Percentiles rank a stretch among this genome's conserved stretches.
These are phyloP conservation scores for Parasitella parasitica DNA, from an alignment of 371 early-diverging fungal genomes.

Conservation along the genomic window DNA sequence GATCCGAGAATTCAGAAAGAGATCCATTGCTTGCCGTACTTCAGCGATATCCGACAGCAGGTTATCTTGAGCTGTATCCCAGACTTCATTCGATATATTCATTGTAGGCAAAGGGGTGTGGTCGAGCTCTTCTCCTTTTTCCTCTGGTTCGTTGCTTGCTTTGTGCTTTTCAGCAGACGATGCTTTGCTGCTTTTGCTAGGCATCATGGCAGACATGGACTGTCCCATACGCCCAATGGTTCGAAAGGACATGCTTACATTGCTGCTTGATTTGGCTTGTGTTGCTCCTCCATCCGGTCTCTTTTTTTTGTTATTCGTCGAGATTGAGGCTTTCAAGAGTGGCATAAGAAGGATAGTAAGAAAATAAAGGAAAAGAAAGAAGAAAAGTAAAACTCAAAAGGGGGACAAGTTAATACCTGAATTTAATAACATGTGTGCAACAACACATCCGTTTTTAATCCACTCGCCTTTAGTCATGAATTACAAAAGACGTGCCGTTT, in stretches of 20 bases:
- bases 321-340: slow-evolving; percentile 31
- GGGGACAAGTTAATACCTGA: background rate
- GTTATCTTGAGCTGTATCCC: slow-evolving; percentile 11
- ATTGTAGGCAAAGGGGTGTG: slow-evolving; percentile 17
- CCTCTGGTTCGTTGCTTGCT: background rate
- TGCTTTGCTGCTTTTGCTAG: slow-evolving; percentile 1
- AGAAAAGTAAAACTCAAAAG: background rate
- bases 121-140: slow-evolving; percentile 43
- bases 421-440: background rate
- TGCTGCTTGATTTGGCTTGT: slow-evolving; percentile 78
- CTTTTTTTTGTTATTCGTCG: slow-evolving; percentile 85
- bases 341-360: slow-evolving; percentile 5
- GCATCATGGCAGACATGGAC: slow-evolving; percentile 13
- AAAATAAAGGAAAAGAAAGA: background rate
- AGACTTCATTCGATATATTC: slow-evolving; percentile 1
- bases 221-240: slow-evolving; percentile 18
- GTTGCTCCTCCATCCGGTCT: slow-evolving; percentile 80
- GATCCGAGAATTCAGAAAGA: slow-evolving; percentile 70
- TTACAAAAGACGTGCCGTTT: background rate
- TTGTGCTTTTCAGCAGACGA: background rate
- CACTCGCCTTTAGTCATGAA: background rate
- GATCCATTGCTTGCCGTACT: slow-evolving; percentile 61
- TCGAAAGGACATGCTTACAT: slow-evolving; percentile 18
- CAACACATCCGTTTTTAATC: background rate
- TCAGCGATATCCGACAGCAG: slow-evolving; percentile 45